Evolutionary conservation across 1,284 basidiomycete species (phyloP), one percentile per base, ranked within the genome.

Genomic region (Volvariella volvacea): DNA sequence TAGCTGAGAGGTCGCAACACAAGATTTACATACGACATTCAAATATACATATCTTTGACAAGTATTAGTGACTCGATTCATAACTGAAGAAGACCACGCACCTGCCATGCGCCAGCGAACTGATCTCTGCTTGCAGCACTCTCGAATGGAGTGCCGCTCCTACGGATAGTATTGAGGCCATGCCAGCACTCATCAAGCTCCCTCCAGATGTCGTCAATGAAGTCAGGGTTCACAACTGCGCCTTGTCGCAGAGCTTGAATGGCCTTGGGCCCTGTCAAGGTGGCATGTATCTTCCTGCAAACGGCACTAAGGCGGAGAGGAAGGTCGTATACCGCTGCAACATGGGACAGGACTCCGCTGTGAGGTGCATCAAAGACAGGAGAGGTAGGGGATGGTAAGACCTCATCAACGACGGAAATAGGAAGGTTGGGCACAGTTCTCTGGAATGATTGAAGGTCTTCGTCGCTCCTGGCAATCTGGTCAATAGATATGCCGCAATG

Each of bases 151-250:
- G 59, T 45, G 17, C 63, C 58, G 22, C 63, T 60, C 19, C 63
- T 60, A 20, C 80, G 72, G 42, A 92, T 64, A 9, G 61, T 61
- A 30, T 90, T 88, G 46, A 93, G 82, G 45, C 89, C 86, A 37
- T 84, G 76, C 88, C 88, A 92, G 48, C 78, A 87, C 22, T 66
- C 67, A 50, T 89, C 87, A 8, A 94, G 74, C n/a, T 74, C 74
- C 16, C 82, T 76, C 92, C 91, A 94, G 8, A 87, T 80, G 44
- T 80, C 73, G 22, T 77, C 68, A 56, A 93, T 70, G 2, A 71
- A 69, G 22, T 74, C 67, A 16, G 75, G 76, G 53, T 87, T 77
- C 31, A 92, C 66, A 3, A 67, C 53, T 16, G 63, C 60, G 36
- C 71, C 68, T 3, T 71, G 65, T 49, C 74, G 70, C 1, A 74